Conservation (phyloP, 768 basidiomycete genomes). For the Ramaria sp. region DNA sequence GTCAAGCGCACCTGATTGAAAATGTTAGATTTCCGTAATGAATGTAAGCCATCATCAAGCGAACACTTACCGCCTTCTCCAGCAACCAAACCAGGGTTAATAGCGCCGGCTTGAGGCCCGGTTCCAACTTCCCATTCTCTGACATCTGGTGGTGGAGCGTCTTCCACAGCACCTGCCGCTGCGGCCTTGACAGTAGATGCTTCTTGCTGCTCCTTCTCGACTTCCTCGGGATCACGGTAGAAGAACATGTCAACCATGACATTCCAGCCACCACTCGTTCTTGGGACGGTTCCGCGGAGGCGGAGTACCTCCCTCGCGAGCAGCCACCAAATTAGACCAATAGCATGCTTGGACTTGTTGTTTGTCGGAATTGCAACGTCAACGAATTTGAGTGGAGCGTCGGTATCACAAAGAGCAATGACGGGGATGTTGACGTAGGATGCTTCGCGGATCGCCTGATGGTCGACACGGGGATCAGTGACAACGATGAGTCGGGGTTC, state of each 20-base stretch:
- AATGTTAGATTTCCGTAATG: not conserved
- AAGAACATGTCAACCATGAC: conserved; percentile 99
- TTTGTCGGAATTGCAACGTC: conserved; percentile 98
- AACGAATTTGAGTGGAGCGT: conserved; percentile 94
- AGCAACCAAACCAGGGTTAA: conserved; percentile 68
- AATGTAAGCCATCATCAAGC: not conserved
- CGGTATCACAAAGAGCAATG: conserved; percentile 97
- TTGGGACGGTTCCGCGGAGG: conserved; percentile 85
- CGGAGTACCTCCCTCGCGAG: conserved; percentile 96
- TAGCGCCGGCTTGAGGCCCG: conserved; percentile 54
- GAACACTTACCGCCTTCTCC: conserved; percentile 39
- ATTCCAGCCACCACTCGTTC: conserved; percentile 89
- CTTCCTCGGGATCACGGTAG: conserved; percentile 99
- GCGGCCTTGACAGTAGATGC: conserved; percentile 77
- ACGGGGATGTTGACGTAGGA: conserved; percentile 99
- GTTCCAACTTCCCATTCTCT: conserved; percentile 69
- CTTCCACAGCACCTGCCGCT: conserved; percentile 45
- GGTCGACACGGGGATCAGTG: conserved; percentile 98
- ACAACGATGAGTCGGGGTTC: conserved; percentile 98
- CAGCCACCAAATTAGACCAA: conserved; percentile 97
- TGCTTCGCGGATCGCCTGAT: conserved; percentile 99
- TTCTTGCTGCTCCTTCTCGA: conserved; percentile 95
- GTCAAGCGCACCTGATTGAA: conserved; percentile 54
- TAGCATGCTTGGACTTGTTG: conserved; percentile 97
- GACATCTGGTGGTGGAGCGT: conserved; percentile 33